Conservation (phyloP, 495 filamentous ascomycete genomes). For the Neurospora sp. region DNA sequence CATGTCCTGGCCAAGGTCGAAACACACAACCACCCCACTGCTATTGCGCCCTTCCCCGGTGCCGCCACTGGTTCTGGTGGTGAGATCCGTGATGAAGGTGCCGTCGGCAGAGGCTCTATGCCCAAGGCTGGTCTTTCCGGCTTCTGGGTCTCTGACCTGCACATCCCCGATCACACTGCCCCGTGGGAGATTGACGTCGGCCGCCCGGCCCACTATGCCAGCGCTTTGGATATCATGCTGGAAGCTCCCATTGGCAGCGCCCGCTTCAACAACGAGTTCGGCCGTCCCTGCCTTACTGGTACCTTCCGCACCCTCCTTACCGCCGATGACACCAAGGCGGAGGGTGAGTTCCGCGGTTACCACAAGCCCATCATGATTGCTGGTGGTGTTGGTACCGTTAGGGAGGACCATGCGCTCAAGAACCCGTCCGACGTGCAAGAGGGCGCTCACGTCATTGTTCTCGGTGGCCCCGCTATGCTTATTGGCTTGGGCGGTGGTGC, state of each 20-base stretch:
- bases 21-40: constrained; percentile 96
- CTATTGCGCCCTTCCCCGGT: constrained; percentile 74
- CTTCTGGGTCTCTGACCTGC: constrained; percentile 87
- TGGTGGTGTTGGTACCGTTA: constrained; percentile 90
- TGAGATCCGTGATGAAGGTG: constrained; percentile 89
- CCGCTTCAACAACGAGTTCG: constrained; percentile 96
- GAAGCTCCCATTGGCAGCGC: constrained; percentile 93
- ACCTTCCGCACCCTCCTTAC: constrained; percentile 81
- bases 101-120: constrained; percentile 83
- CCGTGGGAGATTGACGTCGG: constrained; percentile 92
- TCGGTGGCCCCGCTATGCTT: constrained; percentile 94
- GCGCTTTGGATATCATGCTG: constrained; percentile 90
- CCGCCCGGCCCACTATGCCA: constrained; percentile 83
- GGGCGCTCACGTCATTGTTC: constrained; percentile 78
- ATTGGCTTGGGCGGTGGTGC: constrained; percentile 94
- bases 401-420: constrained; percentile 86
- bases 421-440: constrained; percentile 62
- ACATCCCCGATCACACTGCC: constrained; percentile 67
- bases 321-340: constrained; percentile 36
- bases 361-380: constrained; percentile 99
- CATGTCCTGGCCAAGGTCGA: constrained; percentile 93
- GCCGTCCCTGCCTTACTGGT: constrained; percentile 79
- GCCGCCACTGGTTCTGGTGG: constrained; percentile 94
- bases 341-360: constrained; percentile 71
- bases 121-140: constrained; percentile 90